Conservation (phyloP, 2,329 filamentous ascomycete genomes). For the Xylaria sp. region DNA sequence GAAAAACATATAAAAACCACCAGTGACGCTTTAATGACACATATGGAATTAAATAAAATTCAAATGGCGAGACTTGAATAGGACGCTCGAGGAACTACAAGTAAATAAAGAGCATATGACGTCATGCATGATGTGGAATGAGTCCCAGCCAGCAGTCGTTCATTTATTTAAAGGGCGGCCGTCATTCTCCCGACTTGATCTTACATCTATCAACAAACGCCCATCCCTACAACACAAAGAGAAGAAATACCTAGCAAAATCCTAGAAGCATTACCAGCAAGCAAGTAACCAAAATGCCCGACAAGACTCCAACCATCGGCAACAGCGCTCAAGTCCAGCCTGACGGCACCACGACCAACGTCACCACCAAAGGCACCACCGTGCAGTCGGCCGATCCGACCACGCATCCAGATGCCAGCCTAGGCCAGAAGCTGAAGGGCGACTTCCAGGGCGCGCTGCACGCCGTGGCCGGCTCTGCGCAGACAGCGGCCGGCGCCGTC, state of each 20-base stretch:
- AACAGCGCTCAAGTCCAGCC: slow-evolving; percentile 4
- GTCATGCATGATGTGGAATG: too few relatives aligned
- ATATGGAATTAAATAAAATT: too few relatives aligned
- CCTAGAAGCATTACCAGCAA: background rate
- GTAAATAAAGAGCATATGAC: too few relatives aligned
- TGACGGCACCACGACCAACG: background rate
- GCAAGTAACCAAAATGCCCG: background rate
- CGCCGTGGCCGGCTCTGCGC: background rate
- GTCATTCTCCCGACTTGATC: background rate
- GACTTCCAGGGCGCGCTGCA: slow-evolving; percentile 2
- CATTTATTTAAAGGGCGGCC: too few relatives aligned
- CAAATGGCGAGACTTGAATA: too few relatives aligned
- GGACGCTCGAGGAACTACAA: too few relatives aligned
- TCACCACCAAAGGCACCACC: background rate
- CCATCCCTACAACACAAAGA: background rate
- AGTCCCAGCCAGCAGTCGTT: too few relatives aligned
- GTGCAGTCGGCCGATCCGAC: background rate
- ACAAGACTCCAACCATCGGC: background rate
- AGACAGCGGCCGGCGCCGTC: background rate
- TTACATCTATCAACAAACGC: background rate
- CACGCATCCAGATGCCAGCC: background rate
- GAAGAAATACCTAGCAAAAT: background rate
- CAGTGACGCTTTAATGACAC: too few relatives aligned
- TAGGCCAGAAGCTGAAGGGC: background rate
- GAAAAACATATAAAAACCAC: too few relatives aligned